A percentile compares a stretch with the other conserved stretches of the same genome.
Conservation (phyloP, 2,329 filamentous ascomycete species). For the Aureobasidium vineae region DNA sequence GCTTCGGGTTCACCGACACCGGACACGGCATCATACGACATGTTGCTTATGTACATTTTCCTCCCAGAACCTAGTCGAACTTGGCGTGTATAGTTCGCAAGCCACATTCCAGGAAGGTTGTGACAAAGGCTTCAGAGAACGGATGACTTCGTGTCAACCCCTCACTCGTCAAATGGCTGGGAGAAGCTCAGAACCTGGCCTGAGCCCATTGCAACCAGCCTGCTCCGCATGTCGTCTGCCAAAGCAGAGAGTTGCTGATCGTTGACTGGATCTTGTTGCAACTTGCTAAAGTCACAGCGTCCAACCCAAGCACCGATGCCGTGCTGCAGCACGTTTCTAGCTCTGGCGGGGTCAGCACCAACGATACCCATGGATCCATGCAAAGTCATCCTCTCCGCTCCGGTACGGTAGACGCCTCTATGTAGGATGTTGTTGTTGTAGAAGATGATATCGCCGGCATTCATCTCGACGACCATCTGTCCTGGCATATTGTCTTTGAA, state of each 20-base stretch:
- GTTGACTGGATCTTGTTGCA: slow-evolving; percentile 42
- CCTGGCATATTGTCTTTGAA: slow-evolving; percentile 61
- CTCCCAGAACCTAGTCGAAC: neutral
- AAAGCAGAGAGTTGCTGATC: slow-evolving; percentile 41
- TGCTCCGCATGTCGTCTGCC: slow-evolving; percentile 63
- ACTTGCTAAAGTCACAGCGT: slow-evolving; percentile 54
- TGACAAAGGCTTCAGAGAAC: neutral
- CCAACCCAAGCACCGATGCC: slow-evolving; percentile 67
- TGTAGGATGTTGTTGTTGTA: slow-evolving; percentile 90
- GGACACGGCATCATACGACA: neutral
- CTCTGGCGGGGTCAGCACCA: slow-evolving; percentile 55
- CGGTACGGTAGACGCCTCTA: slow-evolving; percentile 62
- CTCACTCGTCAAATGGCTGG: slow-evolving; percentile 49
- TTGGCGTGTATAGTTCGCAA: slow-evolving; percentile 7
- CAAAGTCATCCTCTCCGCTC: slow-evolving; percentile 64
- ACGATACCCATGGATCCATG: slow-evolving; percentile 69
- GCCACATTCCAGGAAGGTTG: slow-evolving; percentile 4
- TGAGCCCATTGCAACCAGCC: slow-evolving; percentile 61
- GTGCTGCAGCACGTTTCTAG: slow-evolving; percentile 73
- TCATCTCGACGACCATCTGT: slow-evolving; percentile 64
- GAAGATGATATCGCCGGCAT: slow-evolving; percentile 76
- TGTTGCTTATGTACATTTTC: neutral
- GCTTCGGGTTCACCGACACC: neutral
- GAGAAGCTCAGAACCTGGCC: slow-evolving; percentile 65
- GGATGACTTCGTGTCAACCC: slow-evolving; percentile 7